A percentile compares a stretch with the other conserved stretches of the same genome.
Conservation (phyloP, 1,284 basidiomycete genomes). For the Microbotryum intermedium region DNA sequence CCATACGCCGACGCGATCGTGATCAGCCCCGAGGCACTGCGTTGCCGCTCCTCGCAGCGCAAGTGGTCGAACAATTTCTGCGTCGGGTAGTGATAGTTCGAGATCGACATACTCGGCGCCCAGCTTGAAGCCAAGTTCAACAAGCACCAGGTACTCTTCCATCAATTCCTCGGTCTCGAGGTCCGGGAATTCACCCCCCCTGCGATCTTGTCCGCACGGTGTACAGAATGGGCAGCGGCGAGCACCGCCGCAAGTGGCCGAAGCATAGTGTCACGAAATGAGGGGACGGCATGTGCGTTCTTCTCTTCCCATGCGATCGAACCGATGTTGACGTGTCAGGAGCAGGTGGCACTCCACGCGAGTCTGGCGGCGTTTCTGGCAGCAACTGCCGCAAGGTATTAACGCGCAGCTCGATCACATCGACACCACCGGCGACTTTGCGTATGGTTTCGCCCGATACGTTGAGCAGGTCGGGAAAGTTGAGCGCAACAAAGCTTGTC, state of each 20-base stretch:
- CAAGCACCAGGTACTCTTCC: conserved; percentile 61
- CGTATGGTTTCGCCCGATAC: conserved; percentile 16
- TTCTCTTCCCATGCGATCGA: conserved; percentile 60
- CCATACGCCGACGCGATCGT: conserved; percentile 81
- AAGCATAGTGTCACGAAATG: conserved; percentile 24
- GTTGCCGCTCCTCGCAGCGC: conserved; percentile 22
- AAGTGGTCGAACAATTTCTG: conserved; percentile 8
- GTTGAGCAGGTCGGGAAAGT: conserved; percentile 19
- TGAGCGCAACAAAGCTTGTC: conserved; percentile 27
- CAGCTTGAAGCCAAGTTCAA: conserved; percentile 66
- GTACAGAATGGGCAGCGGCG: conserved; percentile 78
- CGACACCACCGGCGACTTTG: conserved; percentile 42
- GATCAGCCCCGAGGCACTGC: conserved; percentile 47
- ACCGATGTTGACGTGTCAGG: conserved; percentile 37
- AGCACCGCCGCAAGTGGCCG: conserved; percentile 57
- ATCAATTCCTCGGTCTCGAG: conserved; percentile 43
- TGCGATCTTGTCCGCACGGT: conserved; percentile 81
- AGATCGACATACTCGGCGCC: conserved; percentile 91
- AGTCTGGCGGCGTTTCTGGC: conserved; percentile 85
- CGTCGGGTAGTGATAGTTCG: conserved; percentile 52
- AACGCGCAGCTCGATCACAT: conserved; percentile 48
- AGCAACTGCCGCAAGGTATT: conserved; percentile 21
- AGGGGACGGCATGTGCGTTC: conserved; percentile 71
- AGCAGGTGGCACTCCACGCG: conserved; percentile 67
- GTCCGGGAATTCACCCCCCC: conserved; percentile 86